phyloP scores from a whole-genome alignment of 2,329 filamentous ascomycete species.

The Thermomyces lanuginosus region DNA sequence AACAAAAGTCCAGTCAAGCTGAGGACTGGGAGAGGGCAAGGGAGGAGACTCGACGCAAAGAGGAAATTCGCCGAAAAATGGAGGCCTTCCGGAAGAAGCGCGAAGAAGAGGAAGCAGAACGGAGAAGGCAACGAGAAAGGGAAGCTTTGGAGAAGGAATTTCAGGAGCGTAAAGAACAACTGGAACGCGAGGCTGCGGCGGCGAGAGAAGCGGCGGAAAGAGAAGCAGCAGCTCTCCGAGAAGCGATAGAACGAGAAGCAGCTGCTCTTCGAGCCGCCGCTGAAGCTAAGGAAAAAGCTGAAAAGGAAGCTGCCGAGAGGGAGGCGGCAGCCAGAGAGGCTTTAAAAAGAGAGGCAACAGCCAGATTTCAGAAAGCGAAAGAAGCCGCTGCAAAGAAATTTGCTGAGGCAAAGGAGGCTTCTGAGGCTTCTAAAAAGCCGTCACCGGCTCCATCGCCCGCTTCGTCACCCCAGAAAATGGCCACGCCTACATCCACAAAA shows the following conservation, averaged over 20 bases:
- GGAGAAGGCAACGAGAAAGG: constrained; percentile 22
- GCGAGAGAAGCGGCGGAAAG: constrained; percentile 12
- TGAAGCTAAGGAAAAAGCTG: constrained; percentile 16
- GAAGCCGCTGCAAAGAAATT: constrained; percentile 19
- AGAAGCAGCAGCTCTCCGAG: constrained; percentile 8
- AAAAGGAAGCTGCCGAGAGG: constrained; percentile 12
- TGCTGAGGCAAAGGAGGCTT: constrained; percentile 17
- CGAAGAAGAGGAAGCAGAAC: constrained; percentile 16
- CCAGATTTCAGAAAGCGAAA: constrained; percentile 9
- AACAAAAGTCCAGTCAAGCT: constrained; percentile 5
- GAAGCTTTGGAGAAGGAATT: constrained; percentile 26
- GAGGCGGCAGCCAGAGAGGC: constrained; percentile 14
- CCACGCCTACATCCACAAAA: constrained; percentile 17
- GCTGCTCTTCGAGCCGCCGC: constrained; percentile 20
- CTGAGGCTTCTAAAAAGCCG: constrained; percentile 6
- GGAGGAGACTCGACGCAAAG: constrained; percentile 7
- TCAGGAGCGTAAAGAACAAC: constrained; percentile 24
- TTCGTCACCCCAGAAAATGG: constrained; percentile 25
- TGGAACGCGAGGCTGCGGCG: constrained; percentile 17
- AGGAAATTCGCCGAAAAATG: constrained; percentile 8
- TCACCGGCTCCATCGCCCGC: constrained; percentile 15
- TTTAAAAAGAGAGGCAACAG: constrained; percentile 13
- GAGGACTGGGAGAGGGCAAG: constrained; percentile 6
- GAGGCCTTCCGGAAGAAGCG: constrained; percentile 6
- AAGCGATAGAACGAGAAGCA: constrained; percentile 5